Conservation (phyloP, 2,329 filamentous ascomycete genomes). For the Lecanoromycetidae sp. region DNA sequence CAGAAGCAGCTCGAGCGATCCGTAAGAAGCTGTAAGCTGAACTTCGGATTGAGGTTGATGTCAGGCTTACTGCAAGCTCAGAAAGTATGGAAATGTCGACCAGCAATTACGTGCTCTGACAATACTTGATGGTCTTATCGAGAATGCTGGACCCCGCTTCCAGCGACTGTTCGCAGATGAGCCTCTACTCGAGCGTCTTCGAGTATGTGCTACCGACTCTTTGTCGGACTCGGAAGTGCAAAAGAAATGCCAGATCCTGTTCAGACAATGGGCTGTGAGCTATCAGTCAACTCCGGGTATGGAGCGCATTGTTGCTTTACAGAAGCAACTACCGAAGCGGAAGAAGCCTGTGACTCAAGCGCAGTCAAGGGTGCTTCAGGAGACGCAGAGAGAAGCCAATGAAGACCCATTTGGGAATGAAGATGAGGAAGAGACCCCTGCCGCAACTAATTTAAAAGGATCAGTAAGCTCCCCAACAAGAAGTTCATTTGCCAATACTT, state of each 20-base stretch:
- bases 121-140: constrained; percentile 82
- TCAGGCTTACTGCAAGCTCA: constrained; percentile 24
- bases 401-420: constrained; percentile 31
- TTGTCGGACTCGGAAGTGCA: constrained; percentile 77
- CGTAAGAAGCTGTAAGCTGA: constrained; percentile 73
- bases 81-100: constrained; percentile 91
- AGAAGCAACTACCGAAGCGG: constrained; percentile 53
- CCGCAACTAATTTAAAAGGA: constrained; percentile 27
- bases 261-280: constrained; percentile 70
- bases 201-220: constrained; percentile 74
- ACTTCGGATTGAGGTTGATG: neutral
- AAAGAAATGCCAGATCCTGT: constrained; percentile 76
- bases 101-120: constrained; percentile 79
- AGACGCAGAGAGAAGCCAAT: constrained; percentile 62
- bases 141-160: constrained; percentile 82
- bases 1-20: constrained; percentile 80
- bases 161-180: constrained; percentile 83
- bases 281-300: constrained; percentile 75
- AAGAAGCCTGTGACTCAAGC: constrained; percentile 66
- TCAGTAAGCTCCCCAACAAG: constrained; percentile 28
- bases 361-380: constrained; percentile 68
- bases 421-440: constrained; percentile 31
- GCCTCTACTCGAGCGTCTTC: constrained; percentile 76
- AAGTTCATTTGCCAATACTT: constrained; percentile 27
- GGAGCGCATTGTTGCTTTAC: constrained; percentile 64